phyloP scores from a whole-genome alignment of 1,139 yeast genomes.

The Pichia sp. region DNA sequence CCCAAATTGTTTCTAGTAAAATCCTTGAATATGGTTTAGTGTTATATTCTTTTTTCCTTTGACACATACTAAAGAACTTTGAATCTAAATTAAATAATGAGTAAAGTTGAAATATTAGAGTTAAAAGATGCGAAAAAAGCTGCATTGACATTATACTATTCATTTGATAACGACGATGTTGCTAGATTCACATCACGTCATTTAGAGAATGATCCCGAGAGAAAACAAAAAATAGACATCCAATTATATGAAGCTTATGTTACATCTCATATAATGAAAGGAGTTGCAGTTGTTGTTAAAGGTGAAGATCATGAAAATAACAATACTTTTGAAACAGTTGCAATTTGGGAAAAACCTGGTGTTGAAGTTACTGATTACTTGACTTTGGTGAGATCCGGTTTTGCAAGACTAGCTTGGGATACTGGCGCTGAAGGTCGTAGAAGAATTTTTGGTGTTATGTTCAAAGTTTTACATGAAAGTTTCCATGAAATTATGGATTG shows the following conservation, averaged over 20 bases:
- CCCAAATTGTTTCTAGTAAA: too few species aligned
- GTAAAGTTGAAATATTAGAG: constrained; percentile 29
- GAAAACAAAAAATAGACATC: constrained; percentile 37
- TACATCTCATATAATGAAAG: constrained; percentile 50
- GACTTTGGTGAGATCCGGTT: constrained; percentile 52
- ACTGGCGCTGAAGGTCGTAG: constrained; percentile 47
- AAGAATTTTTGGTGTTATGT: constrained; percentile 50
- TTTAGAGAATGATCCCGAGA: constrained; percentile 34
- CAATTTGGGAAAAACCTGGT: constrained; percentile 55
- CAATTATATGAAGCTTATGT: constrained; percentile 51
- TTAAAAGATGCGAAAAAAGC: constrained; percentile 47
- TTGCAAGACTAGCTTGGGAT: constrained; percentile 46
- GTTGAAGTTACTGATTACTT: constrained; percentile 43
- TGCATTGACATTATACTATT: constrained; percentile 43
- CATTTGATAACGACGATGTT: constrained; percentile 49
- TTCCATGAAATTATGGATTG: constrained; percentile 27
- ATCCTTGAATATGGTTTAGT: too few species aligned
- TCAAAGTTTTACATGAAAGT: constrained; percentile 50
- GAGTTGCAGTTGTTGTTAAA: constrained; percentile 44
- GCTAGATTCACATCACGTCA: constrained; percentile 43
- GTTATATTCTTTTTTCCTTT: too few species aligned
- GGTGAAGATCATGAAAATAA: constrained; percentile 27
- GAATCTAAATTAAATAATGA: too few species aligned
- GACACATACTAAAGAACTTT: too few species aligned
- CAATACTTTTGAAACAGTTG: constrained; percentile 53